Evolutionary conservation across 2,329 filamentous ascomycete genomes (phyloP).

Genomic region (Annulohypoxylon truncatum): DNA sequence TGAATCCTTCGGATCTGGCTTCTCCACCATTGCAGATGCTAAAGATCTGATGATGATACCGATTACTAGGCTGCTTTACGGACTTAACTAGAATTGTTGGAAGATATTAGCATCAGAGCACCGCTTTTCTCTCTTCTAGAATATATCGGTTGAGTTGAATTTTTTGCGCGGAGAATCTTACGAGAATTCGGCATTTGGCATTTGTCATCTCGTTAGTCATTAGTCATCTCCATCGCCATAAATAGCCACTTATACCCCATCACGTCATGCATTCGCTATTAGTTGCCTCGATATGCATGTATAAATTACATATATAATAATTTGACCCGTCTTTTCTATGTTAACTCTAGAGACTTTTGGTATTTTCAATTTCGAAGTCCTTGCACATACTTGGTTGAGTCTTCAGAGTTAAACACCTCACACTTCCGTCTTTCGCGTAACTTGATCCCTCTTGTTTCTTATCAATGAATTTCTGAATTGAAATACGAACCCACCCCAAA

Average conservation of each 20-base stretch:
- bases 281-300: background rate
- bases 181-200: background rate
- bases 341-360: background rate
- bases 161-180: background rate
- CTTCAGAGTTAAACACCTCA: background rate
- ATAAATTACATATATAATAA: background rate
- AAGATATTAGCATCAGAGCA: background rate
- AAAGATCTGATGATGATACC: background rate
- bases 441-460: background rate
- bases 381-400: background rate
- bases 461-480: background rate
- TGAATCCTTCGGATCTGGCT: background rate
- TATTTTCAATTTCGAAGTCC: background rate
- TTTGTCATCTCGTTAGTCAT: conserved; percentile 14
- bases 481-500: background rate
- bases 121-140: conserved; percentile 1
- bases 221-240: conserved; percentile 1
- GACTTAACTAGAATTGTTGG: background rate
- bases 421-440: background rate
- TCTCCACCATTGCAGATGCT: conserved; percentile 20
- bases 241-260: conserved; percentile 5
- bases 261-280: conserved; percentile 11
- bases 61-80: background rate
- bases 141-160: background rate
- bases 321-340: background rate